phyloP scores from a whole-genome alignment of 441 rosid genomes.

The Hypseocharis bilobata region DNA sequence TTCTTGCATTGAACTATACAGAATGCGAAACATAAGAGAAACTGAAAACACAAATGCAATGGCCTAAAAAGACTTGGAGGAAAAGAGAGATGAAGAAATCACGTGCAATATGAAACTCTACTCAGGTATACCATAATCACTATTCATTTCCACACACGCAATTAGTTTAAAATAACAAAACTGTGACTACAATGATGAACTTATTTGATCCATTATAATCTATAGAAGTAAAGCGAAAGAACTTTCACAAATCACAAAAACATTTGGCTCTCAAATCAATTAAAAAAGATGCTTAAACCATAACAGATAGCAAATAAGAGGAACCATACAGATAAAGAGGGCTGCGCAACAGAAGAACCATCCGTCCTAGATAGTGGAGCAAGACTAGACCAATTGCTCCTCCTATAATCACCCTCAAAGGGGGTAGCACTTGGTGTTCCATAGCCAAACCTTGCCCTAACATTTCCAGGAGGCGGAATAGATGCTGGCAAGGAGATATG shows the following conservation, averaged over 20 bases:
- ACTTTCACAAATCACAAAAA: neutral
- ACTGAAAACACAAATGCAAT: neutral
- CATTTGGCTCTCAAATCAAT: neutral
- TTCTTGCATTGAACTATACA: too few species aligned
- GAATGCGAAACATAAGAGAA: neutral
- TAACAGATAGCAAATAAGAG: conserved; percentile 13
- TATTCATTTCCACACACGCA: too few species aligned
- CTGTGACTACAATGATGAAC: too few species aligned
- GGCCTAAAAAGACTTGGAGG: neutral
- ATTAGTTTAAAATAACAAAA: too few species aligned
- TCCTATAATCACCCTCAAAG: conserved; percentile 40
- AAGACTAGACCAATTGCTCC: conserved; percentile 28
- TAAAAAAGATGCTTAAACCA: conserved; percentile 3
- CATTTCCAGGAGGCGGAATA: conserved; percentile 36
- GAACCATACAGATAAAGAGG: conserved; percentile 36
- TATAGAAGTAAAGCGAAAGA: too few species aligned
- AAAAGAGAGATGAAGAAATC: neutral
- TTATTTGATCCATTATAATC: neutral
- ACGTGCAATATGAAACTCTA: neutral
- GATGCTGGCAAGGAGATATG: conserved; percentile 45
- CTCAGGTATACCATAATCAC: neutral
- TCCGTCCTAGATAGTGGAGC: conserved; percentile 34
- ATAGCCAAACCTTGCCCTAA: conserved; percentile 36
- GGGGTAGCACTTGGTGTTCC: conserved; percentile 33
- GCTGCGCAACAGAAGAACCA: conserved; percentile 29